Percentiles rank a stretch among this genome's conserved stretches.
Conservation (phyloP, 192 early-diverging fungal species). For the Coemansia umbellata region DNA sequence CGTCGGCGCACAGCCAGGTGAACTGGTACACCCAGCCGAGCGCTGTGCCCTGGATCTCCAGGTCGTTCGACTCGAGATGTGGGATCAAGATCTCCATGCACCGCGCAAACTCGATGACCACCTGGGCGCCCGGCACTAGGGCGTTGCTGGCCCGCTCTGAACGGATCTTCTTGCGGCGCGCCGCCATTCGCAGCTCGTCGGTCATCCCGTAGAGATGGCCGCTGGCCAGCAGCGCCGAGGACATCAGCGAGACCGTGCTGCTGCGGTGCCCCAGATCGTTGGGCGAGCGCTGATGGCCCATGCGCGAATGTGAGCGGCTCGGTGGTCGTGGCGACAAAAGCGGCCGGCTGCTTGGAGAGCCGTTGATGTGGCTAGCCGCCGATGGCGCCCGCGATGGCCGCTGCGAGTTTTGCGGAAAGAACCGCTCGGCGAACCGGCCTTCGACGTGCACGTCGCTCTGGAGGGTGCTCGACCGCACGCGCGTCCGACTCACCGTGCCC, state of each 20-base stretch:
- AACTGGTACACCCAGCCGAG: slow-evolving; percentile 92
- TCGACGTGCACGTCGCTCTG: slow-evolving; percentile 36
- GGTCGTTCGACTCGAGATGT: slow-evolving; percentile 64
- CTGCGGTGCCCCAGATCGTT: slow-evolving; percentile 7
- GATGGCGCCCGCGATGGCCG: slow-evolving; percentile 23
- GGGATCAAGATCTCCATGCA: slow-evolving; percentile 82
- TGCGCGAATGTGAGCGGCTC: slow-evolving; percentile 9
- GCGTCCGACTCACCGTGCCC: neutral
- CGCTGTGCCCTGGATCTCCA: slow-evolving; percentile 91
- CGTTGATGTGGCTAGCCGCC: slow-evolving; percentile 7
- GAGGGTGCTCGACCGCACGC: slow-evolving; percentile 27
- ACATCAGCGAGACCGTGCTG: slow-evolving; percentile 27
- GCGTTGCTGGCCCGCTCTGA: slow-evolving; percentile 20
- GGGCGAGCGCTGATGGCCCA: slow-evolving; percentile 1
- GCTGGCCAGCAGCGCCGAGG: slow-evolving; percentile 22
- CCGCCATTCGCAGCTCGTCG: slow-evolving; percentile 45
- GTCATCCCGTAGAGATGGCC: slow-evolving; percentile 9
- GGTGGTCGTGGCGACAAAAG: neutral
- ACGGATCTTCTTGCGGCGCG: slow-evolving; percentile 33
- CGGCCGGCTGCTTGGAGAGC: no score
- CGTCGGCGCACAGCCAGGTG: slow-evolving; percentile 72
- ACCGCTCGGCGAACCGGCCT: slow-evolving; percentile 13
- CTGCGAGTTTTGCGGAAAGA: neutral
- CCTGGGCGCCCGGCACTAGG: slow-evolving; percentile 10
- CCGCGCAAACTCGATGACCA: slow-evolving; percentile 70